Conservation (phyloP, 768 basidiomycete genomes). For the Coprinopsis marcescibilis region DNA sequence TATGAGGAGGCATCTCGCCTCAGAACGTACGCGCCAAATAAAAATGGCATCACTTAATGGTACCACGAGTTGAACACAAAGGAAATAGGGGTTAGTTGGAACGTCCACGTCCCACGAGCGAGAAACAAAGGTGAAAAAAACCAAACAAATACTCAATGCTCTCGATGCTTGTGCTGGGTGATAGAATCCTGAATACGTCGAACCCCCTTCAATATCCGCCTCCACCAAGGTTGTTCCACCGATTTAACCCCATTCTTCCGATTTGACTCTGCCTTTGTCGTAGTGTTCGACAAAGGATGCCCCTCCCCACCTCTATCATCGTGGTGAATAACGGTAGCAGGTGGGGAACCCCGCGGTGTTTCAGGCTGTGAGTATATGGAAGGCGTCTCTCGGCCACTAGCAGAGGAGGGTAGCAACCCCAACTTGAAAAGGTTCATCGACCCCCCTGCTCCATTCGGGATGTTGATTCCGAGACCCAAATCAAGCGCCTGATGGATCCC, state of each 20-base stretch:
- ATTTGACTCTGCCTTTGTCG: slow-evolving; percentile 18
- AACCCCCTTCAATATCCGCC: slow-evolving; percentile 10
- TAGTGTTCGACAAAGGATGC: slow-evolving; percentile 20
- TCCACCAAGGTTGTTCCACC: slow-evolving; percentile 13
- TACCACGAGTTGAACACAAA: too few relatives aligned
- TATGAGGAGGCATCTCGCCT: too few relatives aligned
- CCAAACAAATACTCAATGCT: not conserved
- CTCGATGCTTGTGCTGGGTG: not conserved
- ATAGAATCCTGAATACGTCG: slow-evolving; percentile 9
- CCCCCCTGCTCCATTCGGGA: slow-evolving; percentile 30
- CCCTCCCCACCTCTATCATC: slow-evolving; percentile 8
- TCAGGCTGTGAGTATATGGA: slow-evolving; percentile 31
- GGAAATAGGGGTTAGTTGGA: too few relatives aligned
- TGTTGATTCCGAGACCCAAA: slow-evolving; percentile 25
- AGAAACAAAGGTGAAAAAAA: not conserved
- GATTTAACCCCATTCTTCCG: not conserved
- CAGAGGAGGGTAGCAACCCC: slow-evolving; percentile 28
- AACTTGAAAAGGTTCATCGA: slow-evolving; percentile 36
- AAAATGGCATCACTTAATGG: too few relatives aligned
- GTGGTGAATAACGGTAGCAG: slow-evolving; percentile 9
- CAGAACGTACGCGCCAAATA: too few relatives aligned
- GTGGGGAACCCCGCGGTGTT: slow-evolving; percentile 23
- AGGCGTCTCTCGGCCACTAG: slow-evolving; percentile 30
- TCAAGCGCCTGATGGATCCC: slow-evolving; percentile 21
- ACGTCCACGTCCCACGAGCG: too few relatives aligned